Evolutionary conservation across 805 yeast genomes (phyloP), one percentile per base, ranked within the genome.

Genomic region (Henningerozyma blattae): DNA sequence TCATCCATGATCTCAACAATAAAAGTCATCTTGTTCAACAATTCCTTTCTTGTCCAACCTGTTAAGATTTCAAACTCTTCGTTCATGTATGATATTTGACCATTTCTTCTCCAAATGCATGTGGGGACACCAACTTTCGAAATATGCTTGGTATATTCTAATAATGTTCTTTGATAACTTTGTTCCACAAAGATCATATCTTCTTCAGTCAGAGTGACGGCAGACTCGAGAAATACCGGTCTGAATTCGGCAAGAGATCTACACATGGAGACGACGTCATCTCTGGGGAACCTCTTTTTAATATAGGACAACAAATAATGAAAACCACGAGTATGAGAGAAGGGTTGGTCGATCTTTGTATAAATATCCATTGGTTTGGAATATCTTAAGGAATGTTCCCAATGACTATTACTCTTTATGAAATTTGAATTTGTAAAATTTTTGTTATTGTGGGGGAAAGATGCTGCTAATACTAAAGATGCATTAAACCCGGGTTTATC

Each of bases 121-220:
- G 95, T 86, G 2, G 97, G 97, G 0, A 96, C 89, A 0, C 96
- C 96, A 22, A 85, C 75, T 15, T 81, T 75, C 16, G 75, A 68
- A 27, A 91, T 80, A 52, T 83, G 82, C 54, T 78, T 81, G 39
- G 85, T 87, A 54, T 86, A 89, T 40, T 93, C 95, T 29, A 89
- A 61, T 25, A 89, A 61, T 0, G 97, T 86, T 30, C 98, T 64
- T 56, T 89, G 97, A 60, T 87, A 89, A 46, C 95, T 83, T 60
- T 89, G 94, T 52, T 89, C 98, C 80, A 91, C 85, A 50, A 89
- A 89, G 3, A 89, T 81, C 56, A 87, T 65, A 54, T 89, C 98
- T 28, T 83, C 93, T 46, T 84, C 94, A 37, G 87, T 83, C 25
- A 89, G 59, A 4, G 91, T 76, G 47, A 35, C 81, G 27, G 94